phyloP scores from a whole-genome alignment of 1,139 yeast species.

The Citeromyces hawaiiensis region DNA sequence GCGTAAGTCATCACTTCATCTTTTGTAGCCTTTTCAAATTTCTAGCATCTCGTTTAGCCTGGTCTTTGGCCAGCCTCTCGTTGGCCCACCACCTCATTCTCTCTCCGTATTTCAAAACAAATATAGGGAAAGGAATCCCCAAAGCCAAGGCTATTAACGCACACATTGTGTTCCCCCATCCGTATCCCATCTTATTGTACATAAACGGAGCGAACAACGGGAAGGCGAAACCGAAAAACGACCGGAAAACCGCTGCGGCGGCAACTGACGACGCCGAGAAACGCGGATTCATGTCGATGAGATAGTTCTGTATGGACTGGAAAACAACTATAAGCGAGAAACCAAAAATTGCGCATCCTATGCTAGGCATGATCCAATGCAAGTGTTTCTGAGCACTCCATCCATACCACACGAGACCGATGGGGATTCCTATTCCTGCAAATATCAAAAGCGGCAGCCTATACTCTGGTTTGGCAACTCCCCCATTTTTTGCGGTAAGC shows the following conservation, averaged over 20 bases:
- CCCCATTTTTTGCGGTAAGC: slow-evolving; percentile 27
- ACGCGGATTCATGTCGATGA: slow-evolving; percentile 54
- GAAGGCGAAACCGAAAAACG: slow-evolving; percentile 42
- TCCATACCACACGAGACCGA: slow-evolving; percentile 48
- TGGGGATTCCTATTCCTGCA: slow-evolving; percentile 33
- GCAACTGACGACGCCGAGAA: slow-evolving; percentile 49
- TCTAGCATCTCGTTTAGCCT: slow-evolving; percentile 25
- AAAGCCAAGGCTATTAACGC: slow-evolving; percentile 39
- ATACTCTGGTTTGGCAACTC: slow-evolving; percentile 42
- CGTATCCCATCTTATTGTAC: slow-evolving; percentile 35
- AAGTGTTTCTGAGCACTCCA: slow-evolving; percentile 41
- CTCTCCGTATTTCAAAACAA: slow-evolving; percentile 44
- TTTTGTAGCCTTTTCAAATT: slow-evolving; percentile 18
- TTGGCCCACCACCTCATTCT: slow-evolving; percentile 44
- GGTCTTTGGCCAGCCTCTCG: slow-evolving; percentile 23
- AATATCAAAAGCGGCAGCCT: slow-evolving; percentile 30
- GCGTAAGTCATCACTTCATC: neutral
- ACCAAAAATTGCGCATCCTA: slow-evolving; percentile 43
- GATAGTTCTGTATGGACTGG: slow-evolving; percentile 44
- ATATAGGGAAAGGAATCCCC: slow-evolving; percentile 53
- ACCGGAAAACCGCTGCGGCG: slow-evolving; percentile 49
- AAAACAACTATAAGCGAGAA: slow-evolving; percentile 45
- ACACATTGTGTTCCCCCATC: slow-evolving; percentile 56
- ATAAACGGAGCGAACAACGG: slow-evolving; percentile 32
- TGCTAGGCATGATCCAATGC: slow-evolving; percentile 44